Evolutionary conservation across 257 asterid genomes (phyloP).

Genomic region (Solanum phureja): DNA sequence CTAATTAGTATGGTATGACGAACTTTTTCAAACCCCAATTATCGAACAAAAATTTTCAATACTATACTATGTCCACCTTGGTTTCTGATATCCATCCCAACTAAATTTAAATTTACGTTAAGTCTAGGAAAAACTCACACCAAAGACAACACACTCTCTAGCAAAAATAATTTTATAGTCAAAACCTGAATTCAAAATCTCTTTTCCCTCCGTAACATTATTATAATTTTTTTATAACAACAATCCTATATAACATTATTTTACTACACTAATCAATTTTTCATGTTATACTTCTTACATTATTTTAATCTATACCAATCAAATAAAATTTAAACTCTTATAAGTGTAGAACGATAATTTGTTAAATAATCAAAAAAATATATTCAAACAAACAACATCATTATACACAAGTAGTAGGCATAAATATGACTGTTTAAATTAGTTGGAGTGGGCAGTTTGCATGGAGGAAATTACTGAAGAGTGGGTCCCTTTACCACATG

Average conservation of each 20-base stretch:
- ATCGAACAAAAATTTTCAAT: background rate
- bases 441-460: constrained; percentile 50
- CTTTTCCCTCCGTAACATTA: background rate
- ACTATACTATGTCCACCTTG: background rate
- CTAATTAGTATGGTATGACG: background rate
- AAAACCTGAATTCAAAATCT: background rate
- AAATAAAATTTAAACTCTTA: background rate
- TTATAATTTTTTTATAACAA: background rate
- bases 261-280: background rate
- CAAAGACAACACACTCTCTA: too few relatives aligned
- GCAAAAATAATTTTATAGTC: background rate
- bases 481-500: constrained; percentile 30
- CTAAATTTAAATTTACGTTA: background rate
- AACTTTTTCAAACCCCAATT: background rate
- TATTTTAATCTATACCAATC: background rate
- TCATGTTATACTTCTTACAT: background rate
- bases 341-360: too few relatives aligned
- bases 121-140: background rate
- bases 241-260: background rate
- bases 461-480: constrained; percentile 33
- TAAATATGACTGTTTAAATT: constrained; percentile 14
- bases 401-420: too few relatives aligned
- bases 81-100: background rate
- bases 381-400: background rate
- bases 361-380: too few relatives aligned